Evolutionary conservation across 2,329 filamentous ascomycete genomes (phyloP).

Genomic region (Aureobasidium pullulans): DNA sequence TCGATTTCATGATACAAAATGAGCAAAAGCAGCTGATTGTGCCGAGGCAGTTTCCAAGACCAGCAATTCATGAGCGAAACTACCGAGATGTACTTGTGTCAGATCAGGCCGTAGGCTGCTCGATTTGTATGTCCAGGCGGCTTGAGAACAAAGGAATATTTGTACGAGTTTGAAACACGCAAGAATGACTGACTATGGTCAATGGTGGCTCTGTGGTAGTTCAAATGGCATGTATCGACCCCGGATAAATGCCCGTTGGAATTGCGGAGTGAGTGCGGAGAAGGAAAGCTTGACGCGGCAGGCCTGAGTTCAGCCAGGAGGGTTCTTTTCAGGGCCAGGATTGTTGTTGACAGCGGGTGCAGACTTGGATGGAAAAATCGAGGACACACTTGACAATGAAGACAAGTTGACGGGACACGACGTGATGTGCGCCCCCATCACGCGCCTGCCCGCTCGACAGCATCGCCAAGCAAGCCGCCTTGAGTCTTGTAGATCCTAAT

Average conservation of each 20-base stretch:
- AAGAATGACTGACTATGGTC: background rate
- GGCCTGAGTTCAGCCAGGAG: background rate
- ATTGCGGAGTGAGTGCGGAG: background rate
- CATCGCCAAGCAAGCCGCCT: constrained; percentile 7
- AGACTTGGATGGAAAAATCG: background rate
- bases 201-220: background rate
- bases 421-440: constrained; percentile 1
- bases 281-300: constrained; percentile 9
- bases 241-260: background rate
- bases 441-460: constrained; percentile 8
- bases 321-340: background rate
- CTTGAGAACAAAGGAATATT: no score
- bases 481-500: background rate
- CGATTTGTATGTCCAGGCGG: no score
- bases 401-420: constrained; percentile 4
- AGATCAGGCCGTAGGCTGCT: no score
- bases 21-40: background rate
- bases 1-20: constrained; percentile 2
- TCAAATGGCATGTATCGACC: constrained; percentile 4
- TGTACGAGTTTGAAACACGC: background rate
- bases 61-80: background rate
- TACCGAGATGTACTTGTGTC: background rate
- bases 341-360: background rate
- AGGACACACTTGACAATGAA: background rate
- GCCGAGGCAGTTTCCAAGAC: background rate